Evolutionary conservation across 1,284 basidiomycete genomes (phyloP), one percentile per base, ranked within the genome.

Genomic region (Ustilago loliicola): DNA sequence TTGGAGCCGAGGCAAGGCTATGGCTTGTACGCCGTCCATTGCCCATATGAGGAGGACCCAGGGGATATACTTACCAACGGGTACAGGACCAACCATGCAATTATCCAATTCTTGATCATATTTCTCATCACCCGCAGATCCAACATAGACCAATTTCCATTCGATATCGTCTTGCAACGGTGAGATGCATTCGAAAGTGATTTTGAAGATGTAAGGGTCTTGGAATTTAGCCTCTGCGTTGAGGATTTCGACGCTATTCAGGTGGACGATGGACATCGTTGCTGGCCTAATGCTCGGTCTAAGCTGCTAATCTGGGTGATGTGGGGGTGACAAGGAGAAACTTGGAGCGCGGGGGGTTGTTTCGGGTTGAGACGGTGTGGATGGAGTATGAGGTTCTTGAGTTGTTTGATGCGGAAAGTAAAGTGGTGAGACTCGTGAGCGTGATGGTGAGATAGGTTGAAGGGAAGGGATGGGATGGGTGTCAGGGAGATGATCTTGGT

Each of bases 131-230:
- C 93, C 94, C 0, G 97, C 95, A 1, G 93, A 95, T 3, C 97
- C 95, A 60, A 99, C 96, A 87, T 98, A 99, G 75, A 98, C 95
- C 75, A 99, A 91, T 80, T 92, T 92, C 96, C 96, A 99, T 87
- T 99, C 96, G 76, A 99, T 91, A 87, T 99, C 96, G 83, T 98
- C 96, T 83, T 93, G 91, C 59, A 99, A 89, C 11, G 92, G 91
- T 8, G 95, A 93, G 80, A 99, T 96, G 87, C 96, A 98, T 87
- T 99, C 97, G 81, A 99, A 99, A 0, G 95, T 97, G 86, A 99
- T 95, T 80, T 94, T 92, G 88, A 98, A 98, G 80, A 91, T 91
- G 88, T 98, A 99, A 42, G 92, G 90, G 83, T 98, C 96, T 65
- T 69, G 32, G 65, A 85, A 86, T 17, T 79, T 71, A 38, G 83